Conservation (phyloP, 768 basidiomycete genomes). For the Postia placenta region DNA sequence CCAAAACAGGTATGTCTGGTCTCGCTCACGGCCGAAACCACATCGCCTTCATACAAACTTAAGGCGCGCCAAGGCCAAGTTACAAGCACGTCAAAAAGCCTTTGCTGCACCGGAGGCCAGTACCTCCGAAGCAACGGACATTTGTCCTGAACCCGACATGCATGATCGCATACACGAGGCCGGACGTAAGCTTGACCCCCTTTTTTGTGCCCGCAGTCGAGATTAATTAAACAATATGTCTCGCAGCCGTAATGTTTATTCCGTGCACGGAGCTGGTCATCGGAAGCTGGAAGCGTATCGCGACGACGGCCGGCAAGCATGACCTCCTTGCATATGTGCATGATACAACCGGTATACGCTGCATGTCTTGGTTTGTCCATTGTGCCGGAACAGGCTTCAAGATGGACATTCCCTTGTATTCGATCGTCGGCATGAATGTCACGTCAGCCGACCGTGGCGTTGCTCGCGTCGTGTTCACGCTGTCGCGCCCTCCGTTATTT, state of each 20-base stretch:
- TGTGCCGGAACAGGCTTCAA: constrained; percentile 73
- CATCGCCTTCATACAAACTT: too few species aligned
- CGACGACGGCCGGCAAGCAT: constrained; percentile 44
- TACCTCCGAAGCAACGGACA: too few species aligned
- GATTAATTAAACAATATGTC: too few species aligned
- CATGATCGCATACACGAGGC: constrained; percentile 60
- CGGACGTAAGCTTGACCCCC: constrained; percentile 63
- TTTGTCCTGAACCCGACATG: background rate
- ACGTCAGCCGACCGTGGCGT: constrained; percentile 46
- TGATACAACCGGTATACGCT: constrained; percentile 47
- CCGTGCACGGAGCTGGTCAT: constrained; percentile 71
- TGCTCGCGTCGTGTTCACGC: constrained; percentile 55
- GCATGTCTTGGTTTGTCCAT: constrained; percentile 75
- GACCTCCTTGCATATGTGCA: constrained; percentile 76
- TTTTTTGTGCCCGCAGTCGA: too few species aligned
- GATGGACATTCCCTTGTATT: constrained; percentile 74
- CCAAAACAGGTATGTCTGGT: constrained; percentile 73
- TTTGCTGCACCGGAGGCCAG: too few species aligned
- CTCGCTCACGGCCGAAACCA: too few species aligned
- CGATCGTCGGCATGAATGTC: constrained; percentile 53
- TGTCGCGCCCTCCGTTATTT: constrained; percentile 64
- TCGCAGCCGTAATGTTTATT: constrained; percentile 64
- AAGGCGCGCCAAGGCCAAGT: constrained; percentile 1
- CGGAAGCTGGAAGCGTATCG: constrained; percentile 74
- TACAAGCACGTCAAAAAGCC: too few species aligned